These are phyloP conservation scores for Lachancea cidri DNA, from an alignment of 805 yeast species.

Conservation along the genomic window DNA sequence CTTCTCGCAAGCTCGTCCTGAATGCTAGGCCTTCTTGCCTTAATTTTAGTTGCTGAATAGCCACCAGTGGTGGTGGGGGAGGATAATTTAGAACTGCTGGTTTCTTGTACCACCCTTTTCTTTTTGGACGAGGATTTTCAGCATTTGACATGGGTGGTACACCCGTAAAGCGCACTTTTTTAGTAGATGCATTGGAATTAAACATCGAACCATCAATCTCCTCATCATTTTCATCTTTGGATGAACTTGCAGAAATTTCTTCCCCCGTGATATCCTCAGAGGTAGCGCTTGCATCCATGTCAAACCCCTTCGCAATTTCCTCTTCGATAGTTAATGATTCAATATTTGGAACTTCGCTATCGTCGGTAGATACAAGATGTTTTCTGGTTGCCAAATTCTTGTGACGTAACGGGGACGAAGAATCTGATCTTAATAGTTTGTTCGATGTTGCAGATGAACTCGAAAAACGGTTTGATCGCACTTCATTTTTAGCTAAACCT, in stretches of 20 bases:
- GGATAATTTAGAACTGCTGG: conserved; percentile 33
- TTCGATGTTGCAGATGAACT: not conserved
- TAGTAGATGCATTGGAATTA: conserved; percentile 6
- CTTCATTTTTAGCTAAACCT: not conserved
- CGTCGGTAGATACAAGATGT: not conserved
- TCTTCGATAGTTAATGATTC: conserved; percentile 4
- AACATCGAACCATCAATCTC: not conserved
- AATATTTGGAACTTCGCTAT: conserved; percentile 1
- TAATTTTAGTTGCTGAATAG: conserved; percentile 16
- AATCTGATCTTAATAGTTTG: conserved; percentile 2
- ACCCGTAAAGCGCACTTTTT: conserved; percentile 33
- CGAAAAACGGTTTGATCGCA: not conserved
- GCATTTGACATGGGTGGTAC: conserved; percentile 32
- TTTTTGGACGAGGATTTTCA: conserved; percentile 30
- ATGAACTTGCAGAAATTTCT: not conserved
- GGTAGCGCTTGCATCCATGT: not conserved
- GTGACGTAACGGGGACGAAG: conserved; percentile 6
- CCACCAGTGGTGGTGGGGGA: conserved; percentile 20
- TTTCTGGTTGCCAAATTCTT: not conserved
- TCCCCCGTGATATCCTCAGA: not conserved
- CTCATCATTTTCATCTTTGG: not conserved
- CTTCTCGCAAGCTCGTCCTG: conserved; percentile 26
- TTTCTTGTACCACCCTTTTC: conserved; percentile 34
- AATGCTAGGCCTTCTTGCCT: conserved; percentile 34
- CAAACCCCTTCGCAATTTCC: not conserved